Evolutionary conservation across 108 stramenopile genomes (phyloP).

Genomic region (Cylindrotheca closterium): DNA sequence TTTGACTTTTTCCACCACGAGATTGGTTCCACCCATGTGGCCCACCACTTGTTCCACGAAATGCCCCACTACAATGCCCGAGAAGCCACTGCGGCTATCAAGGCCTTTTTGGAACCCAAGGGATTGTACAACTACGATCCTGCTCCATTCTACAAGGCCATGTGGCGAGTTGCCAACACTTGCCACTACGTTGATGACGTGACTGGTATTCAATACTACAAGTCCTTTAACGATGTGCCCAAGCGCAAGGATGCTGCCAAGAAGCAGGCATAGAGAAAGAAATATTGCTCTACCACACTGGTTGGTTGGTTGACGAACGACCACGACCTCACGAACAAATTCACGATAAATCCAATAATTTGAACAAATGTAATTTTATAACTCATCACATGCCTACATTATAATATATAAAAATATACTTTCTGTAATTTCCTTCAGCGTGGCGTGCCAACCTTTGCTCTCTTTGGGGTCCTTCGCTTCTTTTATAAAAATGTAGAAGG

Average conservation of each 20-base stretch:
- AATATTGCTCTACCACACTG: too few relatives aligned
- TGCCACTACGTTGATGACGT: conserved; percentile 88
- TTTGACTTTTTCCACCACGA: conserved; percentile 97
- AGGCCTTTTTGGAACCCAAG: conserved; percentile 80
- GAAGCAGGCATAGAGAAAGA: conserved; percentile 14
- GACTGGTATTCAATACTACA: conserved; percentile 89
- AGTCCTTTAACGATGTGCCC: conserved; percentile 81
- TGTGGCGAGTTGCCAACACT: conserved; percentile 86
- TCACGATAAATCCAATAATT: too few relatives aligned
- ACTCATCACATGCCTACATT: too few relatives aligned
- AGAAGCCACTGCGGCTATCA: conserved; percentile 91
- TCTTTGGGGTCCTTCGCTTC: too few relatives aligned
- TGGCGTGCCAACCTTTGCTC: too few relatives aligned
- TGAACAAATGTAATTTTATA: too few relatives aligned
- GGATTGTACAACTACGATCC: conserved; percentile 95
- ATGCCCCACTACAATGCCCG: conserved; percentile 98
- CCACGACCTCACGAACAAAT: too few relatives aligned
- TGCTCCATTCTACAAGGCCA: conserved; percentile 79
- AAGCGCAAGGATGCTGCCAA: conserved; percentile 52
- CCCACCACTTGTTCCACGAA: conserved; percentile 97
- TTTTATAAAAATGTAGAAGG: too few relatives aligned
- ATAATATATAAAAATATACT: too few relatives aligned
- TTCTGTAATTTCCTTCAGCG: too few relatives aligned
- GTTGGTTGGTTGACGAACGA: too few relatives aligned
- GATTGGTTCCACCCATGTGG: conserved; percentile 97